These are phyloP conservation scores for Candolleomyces aberdarensis DNA, from an alignment of 768 basidiomycete genomes.

Conservation along the genomic window DNA sequence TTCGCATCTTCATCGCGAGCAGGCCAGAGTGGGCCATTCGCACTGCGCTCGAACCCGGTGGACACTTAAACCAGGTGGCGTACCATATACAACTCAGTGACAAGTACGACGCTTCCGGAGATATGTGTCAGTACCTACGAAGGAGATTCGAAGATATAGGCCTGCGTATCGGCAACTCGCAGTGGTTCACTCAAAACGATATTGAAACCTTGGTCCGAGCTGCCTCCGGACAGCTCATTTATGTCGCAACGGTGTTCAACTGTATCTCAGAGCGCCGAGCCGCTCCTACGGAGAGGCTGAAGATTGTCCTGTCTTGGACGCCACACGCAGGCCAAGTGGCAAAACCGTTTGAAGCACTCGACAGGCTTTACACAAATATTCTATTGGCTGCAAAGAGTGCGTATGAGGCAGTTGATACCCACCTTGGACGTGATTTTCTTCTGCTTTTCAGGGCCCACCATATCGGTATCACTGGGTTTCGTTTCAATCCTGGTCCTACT, in stretches of 20 bases:
- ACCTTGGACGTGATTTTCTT: not conserved
- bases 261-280: not conserved
- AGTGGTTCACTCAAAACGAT: not conserved
- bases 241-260: not conserved
- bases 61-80: not conserved
- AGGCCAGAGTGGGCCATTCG: not conserved
- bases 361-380: not conserved
- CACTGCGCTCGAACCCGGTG: not conserved
- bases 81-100: not conserved
- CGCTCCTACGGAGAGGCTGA: not conserved
- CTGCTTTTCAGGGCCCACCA: not conserved
- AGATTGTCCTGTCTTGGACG: not conserved
- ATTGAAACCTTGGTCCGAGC: not conserved
- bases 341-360: not conserved
- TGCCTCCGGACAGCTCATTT: conserved; percentile 5
- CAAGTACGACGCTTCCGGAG: not conserved
- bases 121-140: not conserved
- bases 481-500: too few species aligned
- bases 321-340: not conserved
- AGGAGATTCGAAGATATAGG: not conserved
- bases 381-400: not conserved
- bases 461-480: too few species aligned
- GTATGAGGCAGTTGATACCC: not conserved
- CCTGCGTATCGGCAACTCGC: not conserved
- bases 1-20: conserved; percentile 1